Evolutionary conservation across 2,329 filamentous ascomycete species (phyloP), one percentile per base, ranked within the genome.

Genomic region (Harringtonia aguacate): DNA sequence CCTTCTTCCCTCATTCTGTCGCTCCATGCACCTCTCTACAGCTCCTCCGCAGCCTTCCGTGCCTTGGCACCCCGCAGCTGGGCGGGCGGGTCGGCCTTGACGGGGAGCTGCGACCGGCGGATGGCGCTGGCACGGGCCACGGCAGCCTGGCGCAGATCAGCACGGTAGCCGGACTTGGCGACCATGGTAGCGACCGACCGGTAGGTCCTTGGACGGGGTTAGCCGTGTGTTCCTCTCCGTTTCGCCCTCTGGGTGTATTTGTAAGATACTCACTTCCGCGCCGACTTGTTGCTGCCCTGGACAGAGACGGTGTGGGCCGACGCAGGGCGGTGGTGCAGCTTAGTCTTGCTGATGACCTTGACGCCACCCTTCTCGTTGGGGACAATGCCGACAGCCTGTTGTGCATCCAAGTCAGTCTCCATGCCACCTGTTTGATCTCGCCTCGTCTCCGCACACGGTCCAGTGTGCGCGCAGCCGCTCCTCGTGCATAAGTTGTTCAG

Each of bases 111-210:
- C 58, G 84, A 80, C 61, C 75, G 73, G 67, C 82, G 84, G 73
- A 95, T 77, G 60, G 88, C 87, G 60, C 82, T 88, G 62, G 84
- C 87, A 61, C 92, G 86, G 68, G 87, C 73, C 60, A 97, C 81
- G 58, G 90, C 89, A 59, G 74, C 73, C 60, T 77, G 69, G 57
- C 83, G 83, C 67, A 89, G 75, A 64, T 90, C 85, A 59, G 75
- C 60, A 58, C 85, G 86, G 83, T 97, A 98, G 62, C 81, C 78
- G 64, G 77, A 76, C 79, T 87, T 88, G 66, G 87, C 84, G 58
- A 81, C 79, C 65, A 75, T 73, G 73, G 79, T 84, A 70, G 88
- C 88, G 64, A 97, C 79, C 59, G 77, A 76, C 73, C 84, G 86
- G 81, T 89, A 97, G 71, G 84, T 83, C 78, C 87, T 92, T 54